A percentile compares a stretch with the other conserved stretches of the same genome.
Conservation (phyloP, 371 early-diverging fungal genomes). For the Blyttiomyces sp. region DNA sequence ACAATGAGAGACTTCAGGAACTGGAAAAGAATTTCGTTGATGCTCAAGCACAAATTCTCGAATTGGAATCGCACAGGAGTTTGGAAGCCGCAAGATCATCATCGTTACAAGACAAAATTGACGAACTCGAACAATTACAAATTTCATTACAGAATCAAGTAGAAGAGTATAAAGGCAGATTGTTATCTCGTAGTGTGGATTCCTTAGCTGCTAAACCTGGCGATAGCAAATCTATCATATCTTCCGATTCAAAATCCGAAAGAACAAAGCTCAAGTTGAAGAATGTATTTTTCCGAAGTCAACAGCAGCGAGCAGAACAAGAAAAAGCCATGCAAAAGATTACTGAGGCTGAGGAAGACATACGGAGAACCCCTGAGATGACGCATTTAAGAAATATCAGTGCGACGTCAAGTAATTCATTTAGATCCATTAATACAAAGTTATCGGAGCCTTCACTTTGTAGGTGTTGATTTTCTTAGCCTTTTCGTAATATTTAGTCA, state of each 20-base stretch:
- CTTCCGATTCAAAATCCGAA: constrained; percentile 13
- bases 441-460: constrained; percentile 20
- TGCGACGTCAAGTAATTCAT: constrained; percentile 9
- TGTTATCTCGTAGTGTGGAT: no score
- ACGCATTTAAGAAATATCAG: constrained; percentile 11
- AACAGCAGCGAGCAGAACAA: constrained; percentile 25
- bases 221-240: no score
- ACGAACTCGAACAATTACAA: constrained; percentile 14
- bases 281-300: constrained; percentile 24
- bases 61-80: constrained; percentile 9
- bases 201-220: no score
- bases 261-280: constrained; percentile 8
- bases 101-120: constrained; percentile 10
- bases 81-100: not conserved
- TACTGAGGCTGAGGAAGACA: constrained; percentile 27
- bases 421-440: constrained; percentile 20
- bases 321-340: constrained; percentile 22
- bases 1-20: no score
- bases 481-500: not conserved
- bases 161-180: constrained; percentile 9
- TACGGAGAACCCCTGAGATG: constrained; percentile 1
- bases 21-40: not conserved
- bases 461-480: constrained; percentile 2
- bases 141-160: constrained; percentile 22
- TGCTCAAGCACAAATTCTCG: constrained; percentile 2